phyloP scores from a whole-genome alignment of 1,139 yeast genomes.

The Arxiozyma heterogenica region DNA sequence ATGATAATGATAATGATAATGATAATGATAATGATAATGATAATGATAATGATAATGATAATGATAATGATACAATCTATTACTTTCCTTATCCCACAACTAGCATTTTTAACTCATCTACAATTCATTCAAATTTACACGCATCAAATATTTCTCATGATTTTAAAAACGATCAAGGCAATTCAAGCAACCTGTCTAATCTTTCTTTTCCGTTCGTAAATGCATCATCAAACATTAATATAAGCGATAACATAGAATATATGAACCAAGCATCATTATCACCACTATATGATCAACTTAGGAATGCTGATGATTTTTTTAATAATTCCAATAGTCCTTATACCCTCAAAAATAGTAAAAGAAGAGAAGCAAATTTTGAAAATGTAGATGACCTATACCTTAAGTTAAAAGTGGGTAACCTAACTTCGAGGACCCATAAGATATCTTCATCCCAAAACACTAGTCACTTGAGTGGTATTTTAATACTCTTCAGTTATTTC shows the following conservation, averaged over 20 bases:
- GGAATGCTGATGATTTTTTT: not conserved
- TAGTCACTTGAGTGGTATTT: constrained; percentile 15
- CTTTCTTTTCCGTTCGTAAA: not conserved
- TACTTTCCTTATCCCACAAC: not conserved
- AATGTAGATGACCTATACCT: not conserved
- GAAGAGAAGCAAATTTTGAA: not conserved
- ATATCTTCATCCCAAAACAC: constrained; percentile 2
- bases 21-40: constrained; percentile 1
- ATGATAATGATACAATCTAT: not conserved
- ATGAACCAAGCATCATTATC: not conserved
- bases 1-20: not conserved
- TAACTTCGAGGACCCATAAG: not conserved
- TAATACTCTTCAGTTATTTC: constrained; percentile 17
- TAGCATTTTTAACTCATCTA: not conserved
- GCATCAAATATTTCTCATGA: not conserved
- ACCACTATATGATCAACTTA: constrained; percentile 3
- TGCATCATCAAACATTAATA: not conserved
- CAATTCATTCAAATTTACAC: not conserved
- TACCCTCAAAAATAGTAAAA: not conserved
- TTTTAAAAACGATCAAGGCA: not conserved
- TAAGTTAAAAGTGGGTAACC: not conserved
- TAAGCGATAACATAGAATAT: not conserved
- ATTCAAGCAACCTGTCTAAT: constrained; percentile 1
- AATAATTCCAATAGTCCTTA: not conserved
- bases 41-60: not conserved